Percentiles rank a stretch among this genome's conserved stretches.
Evolutionary conservation across 2,329 filamentous ascomycete genomes (phyloP).

Genomic region (Hymenoscyphus occultus): DNA sequence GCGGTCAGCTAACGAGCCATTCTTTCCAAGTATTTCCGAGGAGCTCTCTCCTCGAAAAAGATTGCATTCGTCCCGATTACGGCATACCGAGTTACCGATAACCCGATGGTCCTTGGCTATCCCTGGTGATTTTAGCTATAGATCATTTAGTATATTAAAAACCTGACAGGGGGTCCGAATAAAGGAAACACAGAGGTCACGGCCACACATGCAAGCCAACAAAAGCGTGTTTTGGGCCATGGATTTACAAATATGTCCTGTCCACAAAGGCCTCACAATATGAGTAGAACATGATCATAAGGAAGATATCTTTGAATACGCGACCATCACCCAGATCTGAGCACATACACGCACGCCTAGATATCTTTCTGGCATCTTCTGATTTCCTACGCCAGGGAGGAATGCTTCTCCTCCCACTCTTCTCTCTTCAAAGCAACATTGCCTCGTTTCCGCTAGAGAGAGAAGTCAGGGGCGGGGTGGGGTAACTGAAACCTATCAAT

Average conservation of each 20-base stretch:
- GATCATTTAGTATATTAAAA: no score
- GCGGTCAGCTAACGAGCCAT: background rate
- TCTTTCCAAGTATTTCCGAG: background rate
- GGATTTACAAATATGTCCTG: no score
- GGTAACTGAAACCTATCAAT: background rate
- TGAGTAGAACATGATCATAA: no score
- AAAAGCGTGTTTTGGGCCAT: no score
- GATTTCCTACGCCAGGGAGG: background rate
- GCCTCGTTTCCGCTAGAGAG: background rate
- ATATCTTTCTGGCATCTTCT: background rate
- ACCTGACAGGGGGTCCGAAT: no score
- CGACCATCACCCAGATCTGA: no score
- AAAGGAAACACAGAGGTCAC: no score
- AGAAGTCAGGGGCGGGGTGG: background rate
- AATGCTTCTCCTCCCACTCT: background rate
- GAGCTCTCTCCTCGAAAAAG: background rate
- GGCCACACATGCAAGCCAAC: no score
- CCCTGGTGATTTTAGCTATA: no score
- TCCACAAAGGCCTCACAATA: no score
- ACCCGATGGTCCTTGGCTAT: background rate
- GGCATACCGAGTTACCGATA: background rate
- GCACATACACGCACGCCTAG: background rate
- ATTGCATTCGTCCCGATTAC: background rate
- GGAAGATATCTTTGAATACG: no score
- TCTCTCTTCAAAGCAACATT: background rate